A percentile compares a stretch with the other conserved stretches of the same genome.
Conservation (phyloP, 2,329 filamentous ascomycete species). For the Mollisiaceae sp. region DNA sequence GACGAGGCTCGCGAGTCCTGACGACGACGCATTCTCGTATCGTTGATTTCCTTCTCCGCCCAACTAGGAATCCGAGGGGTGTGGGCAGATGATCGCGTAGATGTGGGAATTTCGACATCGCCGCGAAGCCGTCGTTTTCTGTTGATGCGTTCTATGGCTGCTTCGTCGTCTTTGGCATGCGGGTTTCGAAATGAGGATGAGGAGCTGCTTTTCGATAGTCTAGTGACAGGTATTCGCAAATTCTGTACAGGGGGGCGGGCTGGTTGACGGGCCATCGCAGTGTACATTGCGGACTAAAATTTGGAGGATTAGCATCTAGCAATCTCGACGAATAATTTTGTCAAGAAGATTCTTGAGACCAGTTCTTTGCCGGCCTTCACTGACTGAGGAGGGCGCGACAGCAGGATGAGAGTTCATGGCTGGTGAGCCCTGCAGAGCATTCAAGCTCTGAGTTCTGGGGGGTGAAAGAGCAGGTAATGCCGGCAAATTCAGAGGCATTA, state of each 20-base stretch:
- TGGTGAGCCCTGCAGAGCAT: background rate
- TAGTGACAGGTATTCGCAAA: constrained; percentile 10
- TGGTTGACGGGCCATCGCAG: constrained; percentile 14
- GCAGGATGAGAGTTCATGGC: background rate
- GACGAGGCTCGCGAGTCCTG: constrained; percentile 5
- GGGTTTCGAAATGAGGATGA: background rate
- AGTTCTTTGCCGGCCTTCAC: background rate
- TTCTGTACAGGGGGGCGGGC: constrained; percentile 6
- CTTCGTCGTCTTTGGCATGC: background rate
- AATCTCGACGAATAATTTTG: background rate
- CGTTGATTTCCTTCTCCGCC: constrained; percentile 15
- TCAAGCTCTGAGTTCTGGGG: background rate
- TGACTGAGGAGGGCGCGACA: background rate
- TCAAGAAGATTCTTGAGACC: background rate
- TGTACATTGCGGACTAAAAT: constrained; percentile 14
- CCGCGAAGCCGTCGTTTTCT: background rate
- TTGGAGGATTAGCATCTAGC: background rate
- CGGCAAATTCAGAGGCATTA: background rate
- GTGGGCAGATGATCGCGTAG: background rate
- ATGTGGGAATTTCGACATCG: background rate
- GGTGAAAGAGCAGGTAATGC: background rate
- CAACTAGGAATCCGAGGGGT: constrained; percentile 14
- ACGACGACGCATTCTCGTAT: background rate
- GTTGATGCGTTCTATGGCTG: background rate
- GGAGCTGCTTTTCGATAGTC: background rate